Percentiles rank a stretch among this genome's conserved stretches.
phyloP scores from a whole-genome alignment of 1,284 basidiomycete genomes.

The Sporisorium iseilematis-ciliati region DNA sequence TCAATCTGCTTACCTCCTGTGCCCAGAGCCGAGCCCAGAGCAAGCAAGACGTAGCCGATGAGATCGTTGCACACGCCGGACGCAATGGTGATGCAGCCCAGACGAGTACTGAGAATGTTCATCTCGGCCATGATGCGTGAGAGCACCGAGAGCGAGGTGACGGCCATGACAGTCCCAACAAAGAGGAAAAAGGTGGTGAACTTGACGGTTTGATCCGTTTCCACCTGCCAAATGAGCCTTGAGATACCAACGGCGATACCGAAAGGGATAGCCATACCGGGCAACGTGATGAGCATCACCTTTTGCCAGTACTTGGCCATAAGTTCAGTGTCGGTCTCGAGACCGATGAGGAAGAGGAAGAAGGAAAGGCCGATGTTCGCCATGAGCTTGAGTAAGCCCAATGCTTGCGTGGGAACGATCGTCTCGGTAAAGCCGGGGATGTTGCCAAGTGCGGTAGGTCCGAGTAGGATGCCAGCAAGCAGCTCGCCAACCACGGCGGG shows the following conservation, averaged over 20 bases:
- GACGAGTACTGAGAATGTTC: slow-evolving; percentile 51
- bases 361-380: slow-evolving; percentile 49
- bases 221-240: slow-evolving; percentile 46
- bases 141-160: slow-evolving; percentile 53
- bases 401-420: slow-evolving; percentile 40
- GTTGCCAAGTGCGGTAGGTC: slow-evolving; percentile 53
- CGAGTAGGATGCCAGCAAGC: slow-evolving; percentile 53
- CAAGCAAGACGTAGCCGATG: slow-evolving; percentile 57
- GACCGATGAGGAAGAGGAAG: slow-evolving; percentile 59
- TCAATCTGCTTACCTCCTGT: slow-evolving; percentile 49
- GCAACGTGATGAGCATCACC: slow-evolving; percentile 53
- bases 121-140: slow-evolving; percentile 58
- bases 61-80: slow-evolving; percentile 57
- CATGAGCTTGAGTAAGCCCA: slow-evolving; percentile 51
- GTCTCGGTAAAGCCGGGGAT: slow-evolving; percentile 53
- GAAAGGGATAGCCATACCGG: slow-evolving; percentile 60
- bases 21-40: slow-evolving; percentile 44
- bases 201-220: slow-evolving; percentile 47
- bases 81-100: slow-evolving; percentile 56
- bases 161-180: slow-evolving; percentile 61
- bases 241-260: slow-evolving; percentile 57
- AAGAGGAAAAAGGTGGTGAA: slow-evolving; percentile 63
- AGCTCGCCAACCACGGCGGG: slow-evolving; percentile 56
- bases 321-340: slow-evolving; percentile 60
- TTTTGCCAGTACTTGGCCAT: slow-evolving; percentile 57